Base-by-base conservation (phyloP, 345 rosid species). In the Zanthoxylum bungeanum region DNA sequence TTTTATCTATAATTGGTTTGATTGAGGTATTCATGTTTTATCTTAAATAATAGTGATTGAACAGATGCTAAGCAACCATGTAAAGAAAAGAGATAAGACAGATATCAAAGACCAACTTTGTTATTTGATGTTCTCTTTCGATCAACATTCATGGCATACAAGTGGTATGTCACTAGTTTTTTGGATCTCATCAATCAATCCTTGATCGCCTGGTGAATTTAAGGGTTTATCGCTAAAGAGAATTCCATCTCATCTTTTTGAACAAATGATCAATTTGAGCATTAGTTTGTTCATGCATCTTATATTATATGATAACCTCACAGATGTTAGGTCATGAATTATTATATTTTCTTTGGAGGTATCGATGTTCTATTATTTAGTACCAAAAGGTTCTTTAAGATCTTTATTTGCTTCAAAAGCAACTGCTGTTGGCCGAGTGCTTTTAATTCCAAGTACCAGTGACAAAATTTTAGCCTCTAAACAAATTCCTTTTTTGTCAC, bases 401-500 rank as follows among this genome's bases (percentile, higher is more conserved):
- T 60, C 25, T 17, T 16, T 12, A 8, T 64, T 28, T 2, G n/a
- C 37, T 28, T 40, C 19, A 24, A 28, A 36, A 22, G 27, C 50
- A 30, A 24, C 34, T 42, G 1, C 9, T 27, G 30, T 21, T 47
- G 42, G 17, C 31, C 34, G 16, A 40, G 39, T 31, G n/a, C 22
- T 3, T 34, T 46, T 44, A n/a, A 14, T 39, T 27, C 9, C 12
- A 5, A 40, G 36, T 55, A 16, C 50, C 46, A 25, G 46, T 30
- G 17, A 6, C 68, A 42, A 47, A 1, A 5, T 19, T 30, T 27
- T 25, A 44, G 28, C 19, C n/a, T 33, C 16, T 56, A 21, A 59
- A 49, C n/a, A 36, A 33, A 37, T 36, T 71, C 28, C 24, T 71
- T 72, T n/a, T 9, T 11, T 72, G 25, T 74, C 52, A 36, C 75